phyloP scores from a whole-genome alignment of 176 grass and related monocot species.

The Dactylis glomerata region DNA sequence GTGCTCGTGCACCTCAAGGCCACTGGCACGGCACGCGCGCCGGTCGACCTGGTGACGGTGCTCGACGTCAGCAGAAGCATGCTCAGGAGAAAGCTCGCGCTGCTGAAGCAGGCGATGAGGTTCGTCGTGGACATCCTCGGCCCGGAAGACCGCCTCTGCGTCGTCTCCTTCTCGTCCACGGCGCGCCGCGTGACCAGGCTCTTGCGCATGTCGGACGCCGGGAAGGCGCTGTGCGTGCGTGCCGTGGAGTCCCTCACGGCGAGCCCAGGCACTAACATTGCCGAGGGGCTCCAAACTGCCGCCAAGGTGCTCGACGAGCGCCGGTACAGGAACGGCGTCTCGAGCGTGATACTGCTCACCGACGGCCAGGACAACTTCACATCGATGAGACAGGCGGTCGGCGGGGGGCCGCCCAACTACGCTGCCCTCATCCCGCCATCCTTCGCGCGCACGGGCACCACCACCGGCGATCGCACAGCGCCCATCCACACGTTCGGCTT shows the following conservation, averaged over 20 bases:
- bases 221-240: constrained; percentile 9
- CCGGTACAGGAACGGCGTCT: constrained; percentile 39
- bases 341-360: constrained; percentile 54
- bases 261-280: constrained; percentile 32
- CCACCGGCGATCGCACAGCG: not conserved
- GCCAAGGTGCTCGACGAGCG: constrained; percentile 39
- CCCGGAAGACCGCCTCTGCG: constrained; percentile 36
- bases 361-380: constrained; percentile 53
- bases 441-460: not conserved
- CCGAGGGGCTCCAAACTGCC: constrained; percentile 32
- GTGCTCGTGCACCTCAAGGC: constrained; percentile 45
- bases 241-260: constrained; percentile 33
- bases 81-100: constrained; percentile 15
- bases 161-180: constrained; percentile 36
- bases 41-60: constrained; percentile 38
- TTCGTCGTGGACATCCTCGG: constrained; percentile 44
- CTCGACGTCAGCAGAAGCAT: constrained; percentile 51
- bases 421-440: constrained; percentile 33
- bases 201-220: constrained; percentile 33
- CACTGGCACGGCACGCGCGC: constrained; percentile 10
- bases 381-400: not conserved
- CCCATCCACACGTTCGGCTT: constrained; percentile 62
- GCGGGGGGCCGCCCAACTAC: not conserved
- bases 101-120: constrained; percentile 40
- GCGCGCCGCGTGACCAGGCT: constrained; percentile 36